Evolutionary conservation across 2,329 filamentous ascomycete genomes (phyloP).

Genomic region (Thielaviopsis ethacetica): DNA sequence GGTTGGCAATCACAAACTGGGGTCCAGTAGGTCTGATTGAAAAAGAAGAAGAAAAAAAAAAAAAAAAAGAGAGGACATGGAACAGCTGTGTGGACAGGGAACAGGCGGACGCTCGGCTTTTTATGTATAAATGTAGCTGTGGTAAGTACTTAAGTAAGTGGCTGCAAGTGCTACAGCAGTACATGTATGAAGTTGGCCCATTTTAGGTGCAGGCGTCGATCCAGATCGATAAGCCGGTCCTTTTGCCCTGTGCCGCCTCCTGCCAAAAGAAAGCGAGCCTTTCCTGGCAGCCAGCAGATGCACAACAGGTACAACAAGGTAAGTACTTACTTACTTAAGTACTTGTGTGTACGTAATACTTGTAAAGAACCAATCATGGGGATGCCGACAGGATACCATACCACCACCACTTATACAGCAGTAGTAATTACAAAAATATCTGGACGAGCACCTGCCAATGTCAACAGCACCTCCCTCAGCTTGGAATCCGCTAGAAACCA

Average conservation of each 20-base stretch:
- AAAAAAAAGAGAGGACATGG: background rate
- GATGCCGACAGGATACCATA: no score
- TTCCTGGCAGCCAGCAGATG: no score
- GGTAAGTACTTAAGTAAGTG: background rate
- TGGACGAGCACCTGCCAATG: no score
- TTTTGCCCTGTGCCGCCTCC: background rate
- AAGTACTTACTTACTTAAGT: no score
- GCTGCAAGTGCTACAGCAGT: constrained; percentile 12
- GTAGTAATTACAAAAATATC: no score
- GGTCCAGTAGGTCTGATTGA: background rate
- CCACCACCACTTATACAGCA: no score
- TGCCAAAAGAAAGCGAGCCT: background rate
- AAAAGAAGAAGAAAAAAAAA: background rate
- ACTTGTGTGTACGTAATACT: no score
- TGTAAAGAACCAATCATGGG: no score
- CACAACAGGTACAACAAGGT: no score
- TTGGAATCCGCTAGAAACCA: no score
- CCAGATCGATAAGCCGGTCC: background rate
- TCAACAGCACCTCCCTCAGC: no score
- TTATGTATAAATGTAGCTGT: background rate
- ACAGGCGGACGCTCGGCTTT: background rate
- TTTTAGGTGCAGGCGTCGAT: background rate
- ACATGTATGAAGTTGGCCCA: constrained; percentile 18
- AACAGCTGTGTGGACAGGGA: background rate
- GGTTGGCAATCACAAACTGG: background rate